A percentile compares a stretch with the other conserved stretches of the same genome.
Evolutionary conservation across 768 basidiomycete species (phyloP).

Genomic region (Macrolepiota fuliginosa): DNA sequence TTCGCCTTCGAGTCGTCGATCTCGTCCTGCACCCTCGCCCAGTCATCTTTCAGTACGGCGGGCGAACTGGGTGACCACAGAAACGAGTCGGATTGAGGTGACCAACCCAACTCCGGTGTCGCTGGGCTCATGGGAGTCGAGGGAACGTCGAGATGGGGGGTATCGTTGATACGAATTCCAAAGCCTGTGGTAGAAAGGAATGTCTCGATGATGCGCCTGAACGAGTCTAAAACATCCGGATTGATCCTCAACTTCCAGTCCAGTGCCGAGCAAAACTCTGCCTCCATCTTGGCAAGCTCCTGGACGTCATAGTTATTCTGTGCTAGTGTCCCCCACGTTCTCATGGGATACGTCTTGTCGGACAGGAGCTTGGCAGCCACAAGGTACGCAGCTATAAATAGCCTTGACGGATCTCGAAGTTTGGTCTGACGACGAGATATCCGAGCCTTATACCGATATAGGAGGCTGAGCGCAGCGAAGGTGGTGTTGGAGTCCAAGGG

Average conservation of each 20-base stretch:
- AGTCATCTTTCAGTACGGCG: background rate
- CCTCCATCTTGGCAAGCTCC: constrained; percentile 6
- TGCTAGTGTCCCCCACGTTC: constrained; percentile 3
- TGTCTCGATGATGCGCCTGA: background rate
- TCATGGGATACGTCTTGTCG: constrained; percentile 6
- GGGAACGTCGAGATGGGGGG: background rate
- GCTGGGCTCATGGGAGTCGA: background rate
- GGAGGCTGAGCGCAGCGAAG: constrained; percentile 1
- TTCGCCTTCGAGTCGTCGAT: background rate
- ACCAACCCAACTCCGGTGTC: background rate
- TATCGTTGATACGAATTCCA: background rate
- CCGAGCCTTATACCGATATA: background rate
- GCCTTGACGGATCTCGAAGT: constrained; percentile 3
- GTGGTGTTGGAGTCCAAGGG: background rate
- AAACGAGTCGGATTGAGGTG: background rate
- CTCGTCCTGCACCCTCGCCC: background rate
- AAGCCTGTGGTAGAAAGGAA: background rate
- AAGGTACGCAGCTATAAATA: constrained; percentile 5
- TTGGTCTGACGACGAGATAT: background rate
- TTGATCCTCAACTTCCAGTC: constrained; percentile 4
- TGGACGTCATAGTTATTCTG: constrained; percentile 8
- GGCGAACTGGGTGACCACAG: background rate
- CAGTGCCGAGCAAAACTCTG: constrained; percentile 1
- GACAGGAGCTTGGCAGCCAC: constrained; percentile 8
- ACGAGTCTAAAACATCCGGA: constrained; percentile 1